Conservation (phyloP, 805 yeast genomes). For the Saccharomycopsis lassenensis region DNA sequence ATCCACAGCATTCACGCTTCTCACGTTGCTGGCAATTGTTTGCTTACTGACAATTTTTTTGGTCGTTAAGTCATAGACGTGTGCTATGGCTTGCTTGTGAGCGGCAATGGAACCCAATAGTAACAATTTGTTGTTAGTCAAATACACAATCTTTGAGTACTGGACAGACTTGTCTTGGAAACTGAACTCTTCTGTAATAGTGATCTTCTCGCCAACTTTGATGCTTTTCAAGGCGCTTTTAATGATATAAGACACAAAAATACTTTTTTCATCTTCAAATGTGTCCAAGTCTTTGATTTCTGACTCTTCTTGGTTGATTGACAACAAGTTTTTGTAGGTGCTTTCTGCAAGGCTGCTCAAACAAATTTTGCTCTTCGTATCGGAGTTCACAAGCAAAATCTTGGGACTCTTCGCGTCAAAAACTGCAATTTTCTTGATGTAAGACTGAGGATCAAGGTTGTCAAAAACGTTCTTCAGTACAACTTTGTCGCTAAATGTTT, state of each 20-base stretch:
- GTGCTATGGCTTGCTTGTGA: conserved; percentile 5
- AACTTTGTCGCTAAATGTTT: too few relatives aligned
- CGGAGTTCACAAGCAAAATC: conserved; percentile 6
- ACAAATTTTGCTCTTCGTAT: conserved; percentile 4
- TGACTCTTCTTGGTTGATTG: background rate
- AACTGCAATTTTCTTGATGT: conserved; percentile 8
- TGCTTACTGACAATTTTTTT: conserved; percentile 1
- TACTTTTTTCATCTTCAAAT: background rate
- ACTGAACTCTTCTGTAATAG: background rate
- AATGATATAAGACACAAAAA: conserved; percentile 1
- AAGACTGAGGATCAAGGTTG: conserved; percentile 6
- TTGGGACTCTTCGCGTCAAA: background rate
- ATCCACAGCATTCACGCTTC: conserved; percentile 13
- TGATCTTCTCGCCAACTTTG: background rate
- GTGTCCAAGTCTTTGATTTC: conserved; percentile 7
- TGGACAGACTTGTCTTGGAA: background rate
- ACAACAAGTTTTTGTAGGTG: too few relatives aligned
- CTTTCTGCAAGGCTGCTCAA: background rate
- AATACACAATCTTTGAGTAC: background rate
- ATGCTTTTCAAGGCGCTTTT: background rate
- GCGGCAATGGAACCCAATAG: conserved; percentile 9
- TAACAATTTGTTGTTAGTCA: conserved; percentile 4
- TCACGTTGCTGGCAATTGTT: conserved; percentile 7
- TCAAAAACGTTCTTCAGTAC: too few relatives aligned
- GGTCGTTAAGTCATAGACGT: conserved; percentile 2